Evolutionary conservation across 2,329 filamentous ascomycete species (phyloP).

Genomic region (Aspergillus jensenii): DNA sequence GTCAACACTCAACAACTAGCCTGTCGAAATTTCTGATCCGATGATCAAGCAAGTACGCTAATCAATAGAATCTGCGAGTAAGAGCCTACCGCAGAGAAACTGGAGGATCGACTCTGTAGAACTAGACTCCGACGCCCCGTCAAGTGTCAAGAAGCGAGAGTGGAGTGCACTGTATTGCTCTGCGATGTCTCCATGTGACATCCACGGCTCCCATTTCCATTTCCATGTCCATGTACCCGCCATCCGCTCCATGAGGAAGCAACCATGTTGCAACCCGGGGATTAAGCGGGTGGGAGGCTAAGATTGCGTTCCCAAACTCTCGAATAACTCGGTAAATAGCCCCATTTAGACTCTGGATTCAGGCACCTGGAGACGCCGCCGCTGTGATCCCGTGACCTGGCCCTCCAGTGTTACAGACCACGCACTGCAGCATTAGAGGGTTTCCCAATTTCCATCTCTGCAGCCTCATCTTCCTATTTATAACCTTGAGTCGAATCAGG

Average conservation of each 20-base stretch:
- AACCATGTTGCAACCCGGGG: not conserved
- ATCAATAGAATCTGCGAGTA: not conserved
- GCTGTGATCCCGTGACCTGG: not conserved
- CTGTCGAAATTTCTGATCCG: not conserved
- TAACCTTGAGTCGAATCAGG: not conserved
- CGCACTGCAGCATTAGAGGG: not conserved
- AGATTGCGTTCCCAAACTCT: not conserved
- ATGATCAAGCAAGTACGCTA: not conserved
- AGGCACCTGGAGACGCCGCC: not conserved
- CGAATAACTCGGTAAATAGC: not conserved
- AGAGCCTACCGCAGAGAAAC: not conserved
- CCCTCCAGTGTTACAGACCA: not conserved
- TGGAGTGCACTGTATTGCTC: not conserved
- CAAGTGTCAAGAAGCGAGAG: not conserved
- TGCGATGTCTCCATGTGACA: not conserved
- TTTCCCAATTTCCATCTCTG: conserved; percentile 1
- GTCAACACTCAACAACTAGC: not conserved
- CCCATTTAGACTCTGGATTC: not conserved
- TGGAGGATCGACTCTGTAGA: not conserved
- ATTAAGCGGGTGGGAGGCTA: not conserved
- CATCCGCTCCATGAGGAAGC: not conserved
- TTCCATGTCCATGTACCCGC: not conserved
- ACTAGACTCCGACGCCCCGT: not conserved
- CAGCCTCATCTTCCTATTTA: conserved; percentile 7
- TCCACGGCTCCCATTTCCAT: not conserved